Percentiles rank a stretch among this genome's conserved stretches.
Conservation (phyloP, 768 basidiomycete species). For the Amyloporia xantha region DNA sequence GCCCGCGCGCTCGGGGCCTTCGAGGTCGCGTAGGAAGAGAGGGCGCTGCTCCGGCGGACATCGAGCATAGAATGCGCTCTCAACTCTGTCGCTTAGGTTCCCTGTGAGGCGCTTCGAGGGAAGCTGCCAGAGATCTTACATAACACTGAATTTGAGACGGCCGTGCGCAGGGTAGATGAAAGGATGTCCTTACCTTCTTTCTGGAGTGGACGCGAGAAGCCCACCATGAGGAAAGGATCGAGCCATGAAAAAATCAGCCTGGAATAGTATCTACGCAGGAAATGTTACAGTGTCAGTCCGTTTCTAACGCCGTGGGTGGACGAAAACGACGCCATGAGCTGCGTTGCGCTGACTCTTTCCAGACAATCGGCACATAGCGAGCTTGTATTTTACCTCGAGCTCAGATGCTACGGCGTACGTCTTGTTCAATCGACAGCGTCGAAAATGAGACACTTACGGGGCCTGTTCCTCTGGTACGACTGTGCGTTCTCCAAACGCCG, state of each 20-base stretch:
- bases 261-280: constrained; percentile 33
- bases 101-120: constrained; percentile 33
- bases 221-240: constrained; percentile 46
- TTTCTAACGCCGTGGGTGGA: neutral
- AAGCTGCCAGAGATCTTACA: constrained; percentile 48
- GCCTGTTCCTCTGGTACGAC: constrained; percentile 35
- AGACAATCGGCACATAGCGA: neutral
- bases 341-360: neutral
- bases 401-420: too few relatives aligned
- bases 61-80: constrained; percentile 41
- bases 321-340: neutral
- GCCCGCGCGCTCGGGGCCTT: neutral
- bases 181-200: constrained; percentile 40
- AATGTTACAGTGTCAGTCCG: too few relatives aligned
- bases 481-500: constrained; percentile 41
- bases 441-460: constrained; percentile 28
- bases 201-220: constrained; percentile 51
- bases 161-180: too few relatives aligned
- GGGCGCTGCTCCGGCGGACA: constrained; percentile 46
- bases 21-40: constrained; percentile 5
- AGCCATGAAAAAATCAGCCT: constrained; percentile 49
- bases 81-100: constrained; percentile 34
- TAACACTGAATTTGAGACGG: too few relatives aligned
- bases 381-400: neutral
- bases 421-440: too few relatives aligned